phyloP scores from a whole-genome alignment of 176 grass and related monocot genomes.

The Miscanthus lutarioriparius region DNA sequence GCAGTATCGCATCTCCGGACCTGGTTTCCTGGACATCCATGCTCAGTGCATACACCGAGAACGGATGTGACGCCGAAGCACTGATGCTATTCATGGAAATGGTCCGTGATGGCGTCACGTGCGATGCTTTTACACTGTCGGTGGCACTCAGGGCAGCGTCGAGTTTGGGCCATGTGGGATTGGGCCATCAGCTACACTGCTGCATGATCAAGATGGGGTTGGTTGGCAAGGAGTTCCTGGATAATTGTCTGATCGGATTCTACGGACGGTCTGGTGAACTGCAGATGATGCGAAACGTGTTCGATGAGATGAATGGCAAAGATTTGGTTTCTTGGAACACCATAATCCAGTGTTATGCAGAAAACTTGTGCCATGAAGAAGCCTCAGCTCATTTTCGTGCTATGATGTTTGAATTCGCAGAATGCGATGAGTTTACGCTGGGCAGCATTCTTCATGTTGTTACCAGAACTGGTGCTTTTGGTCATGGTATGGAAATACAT shows the following conservation, averaged over 20 bases:
- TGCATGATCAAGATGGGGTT: slow-evolving; percentile 58
- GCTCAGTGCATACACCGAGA: slow-evolving; percentile 65
- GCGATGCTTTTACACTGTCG: slow-evolving; percentile 56
- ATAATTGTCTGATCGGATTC: slow-evolving; percentile 61
- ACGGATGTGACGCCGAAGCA: slow-evolving; percentile 41
- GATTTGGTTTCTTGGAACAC: slow-evolving; percentile 75
- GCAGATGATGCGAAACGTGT: slow-evolving; percentile 49
- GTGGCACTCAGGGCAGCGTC: slow-evolving; percentile 52
- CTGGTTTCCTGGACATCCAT: slow-evolving; percentile 71
- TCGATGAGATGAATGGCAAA: slow-evolving; percentile 42
- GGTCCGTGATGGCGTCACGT: slow-evolving; percentile 18
- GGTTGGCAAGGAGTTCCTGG: slow-evolving; percentile 38
- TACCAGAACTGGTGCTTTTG: slow-evolving; percentile 34
- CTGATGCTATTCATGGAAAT: slow-evolving; percentile 56
- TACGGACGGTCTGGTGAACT: slow-evolving; percentile 50
- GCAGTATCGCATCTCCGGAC: slow-evolving; percentile 40
- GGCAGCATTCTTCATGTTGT: slow-evolving; percentile 52
- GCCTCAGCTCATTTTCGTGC: slow-evolving; percentile 48
- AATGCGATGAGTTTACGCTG: slow-evolving; percentile 57
- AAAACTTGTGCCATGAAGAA: slow-evolving; percentile 41
- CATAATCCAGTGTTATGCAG: slow-evolving; percentile 50
- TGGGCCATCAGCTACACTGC: slow-evolving; percentile 58
- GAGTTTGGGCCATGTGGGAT: slow-evolving; percentile 29
- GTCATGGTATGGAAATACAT: slow-evolving; percentile 64
- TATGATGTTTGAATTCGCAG: slow-evolving; percentile 41